Evolutionary conservation across 352 stramenopile genomes (phyloP), one percentile per base, ranked within the genome.

Genomic region (Discostella stelligera): DNA sequence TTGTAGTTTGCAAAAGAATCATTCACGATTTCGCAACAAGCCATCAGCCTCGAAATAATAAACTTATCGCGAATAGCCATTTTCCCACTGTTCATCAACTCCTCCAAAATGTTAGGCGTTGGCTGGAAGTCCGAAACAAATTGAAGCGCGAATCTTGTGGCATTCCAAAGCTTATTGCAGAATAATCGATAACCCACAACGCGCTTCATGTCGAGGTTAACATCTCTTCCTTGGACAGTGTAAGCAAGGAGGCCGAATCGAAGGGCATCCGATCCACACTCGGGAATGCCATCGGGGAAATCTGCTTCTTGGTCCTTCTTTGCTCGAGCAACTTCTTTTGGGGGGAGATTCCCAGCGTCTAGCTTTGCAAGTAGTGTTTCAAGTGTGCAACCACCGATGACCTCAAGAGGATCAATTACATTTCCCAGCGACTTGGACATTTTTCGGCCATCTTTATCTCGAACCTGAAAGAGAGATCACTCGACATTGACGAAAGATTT

Each of bases 161-260:
- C 97, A 84, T 99, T 99, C 98, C 98, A 99, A 25, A 99, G 91
- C 87, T 99, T 99, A 93, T 99, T 99, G 79, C 98, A 99, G 84
- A 99, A 99, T 85, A 98, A 97, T 66, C 98, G 94, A 87, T 99
- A 99, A 27, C 95, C 96, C 50, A 99, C 96, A 18, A 99, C 92
- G 68, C 97, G 94, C 66, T 98, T 98, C 79, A 99, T 98, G 87
- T 99, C 97, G 64, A 99, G 84, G 85, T 99, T 99, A 73, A 99
- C 98, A 87, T 99, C 97, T 50, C 97, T 94, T 53, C 95, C 74
- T 93, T 96, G 90, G 13, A 91, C 82, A 50, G 91, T 96, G 72
- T 99, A 99, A 13, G 96, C 96, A 6, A 98, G 90, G 13, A 99
- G 89, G 30, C 96, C 97, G 71, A 99, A 98, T 8, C 97, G 93